phyloP scores from a whole-genome alignment of 2,329 filamentous ascomycete genomes.

The Fusarium sp. region DNA sequence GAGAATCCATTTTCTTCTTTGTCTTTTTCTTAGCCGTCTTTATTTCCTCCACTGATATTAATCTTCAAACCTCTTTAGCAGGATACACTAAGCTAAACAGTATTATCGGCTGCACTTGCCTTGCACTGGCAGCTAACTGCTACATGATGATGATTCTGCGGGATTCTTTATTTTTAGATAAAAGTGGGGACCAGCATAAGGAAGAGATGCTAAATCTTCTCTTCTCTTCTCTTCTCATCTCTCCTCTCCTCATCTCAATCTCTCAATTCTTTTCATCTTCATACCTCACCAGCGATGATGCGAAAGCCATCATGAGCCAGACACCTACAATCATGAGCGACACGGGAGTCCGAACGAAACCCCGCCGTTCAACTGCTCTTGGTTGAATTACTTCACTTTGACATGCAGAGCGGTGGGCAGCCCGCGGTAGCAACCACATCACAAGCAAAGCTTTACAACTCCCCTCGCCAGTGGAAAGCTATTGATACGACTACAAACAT shows the following conservation, averaged over 20 bases:
- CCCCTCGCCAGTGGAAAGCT: no score
- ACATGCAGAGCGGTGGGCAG: neutral
- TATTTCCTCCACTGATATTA: neutral
- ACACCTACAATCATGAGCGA: neutral
- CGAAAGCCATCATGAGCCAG: neutral
- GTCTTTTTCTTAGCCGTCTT: neutral
- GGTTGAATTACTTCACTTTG: neutral
- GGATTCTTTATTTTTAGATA: neutral
- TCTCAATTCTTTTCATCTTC: neutral
- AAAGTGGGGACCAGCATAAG: rapidly evolving
- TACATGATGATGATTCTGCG: rapidly evolving
- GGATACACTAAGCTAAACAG: rapidly evolving
- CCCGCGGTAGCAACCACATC: neutral
- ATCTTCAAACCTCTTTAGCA: rapidly evolving
- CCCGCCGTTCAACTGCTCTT: neutral
- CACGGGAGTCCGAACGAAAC: neutral
- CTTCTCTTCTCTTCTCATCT: neutral
- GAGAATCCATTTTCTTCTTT: rapidly evolving
- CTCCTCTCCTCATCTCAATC: neutral
- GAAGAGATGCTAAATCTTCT: neutral
- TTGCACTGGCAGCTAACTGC: neutral
- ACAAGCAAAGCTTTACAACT: no score
- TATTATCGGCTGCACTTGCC: rapidly evolving
- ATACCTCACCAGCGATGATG: neutral
- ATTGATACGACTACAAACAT: no score